Evolutionary conservation across 1,284 basidiomycete species (phyloP).

Genomic region (Ceratobasidium sp.): DNA sequence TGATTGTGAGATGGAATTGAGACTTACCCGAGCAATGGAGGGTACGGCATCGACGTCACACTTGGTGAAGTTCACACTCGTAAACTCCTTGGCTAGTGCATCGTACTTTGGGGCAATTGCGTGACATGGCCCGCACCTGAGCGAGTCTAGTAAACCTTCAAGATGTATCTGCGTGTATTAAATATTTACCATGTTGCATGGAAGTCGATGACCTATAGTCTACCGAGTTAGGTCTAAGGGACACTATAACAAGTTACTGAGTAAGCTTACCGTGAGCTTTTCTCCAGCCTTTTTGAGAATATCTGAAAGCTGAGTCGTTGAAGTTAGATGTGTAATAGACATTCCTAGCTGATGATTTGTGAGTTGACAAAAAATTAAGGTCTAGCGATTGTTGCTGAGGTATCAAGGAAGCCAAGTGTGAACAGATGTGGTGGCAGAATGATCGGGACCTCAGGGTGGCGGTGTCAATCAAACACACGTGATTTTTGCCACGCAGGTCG

Average conservation of each 20-base stretch:
- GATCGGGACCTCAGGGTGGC: conserved; percentile 10
- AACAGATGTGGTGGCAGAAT: conserved; percentile 7
- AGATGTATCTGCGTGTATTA: neutral
- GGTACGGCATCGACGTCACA: conserved; percentile 79
- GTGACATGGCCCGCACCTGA: conserved; percentile 85
- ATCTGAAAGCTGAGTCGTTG: conserved; percentile 70
- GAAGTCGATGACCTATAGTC: conserved; percentile 82
- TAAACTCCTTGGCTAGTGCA: conserved; percentile 73
- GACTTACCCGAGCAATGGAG: conserved; percentile 33
- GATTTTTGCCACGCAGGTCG: neutral
- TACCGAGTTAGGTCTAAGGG: neutral
- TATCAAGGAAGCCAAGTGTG: neutral
- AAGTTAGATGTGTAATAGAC: conserved; percentile 67
- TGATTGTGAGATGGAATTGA: neutral
- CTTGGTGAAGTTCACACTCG: conserved; percentile 80
- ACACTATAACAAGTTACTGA: neutral
- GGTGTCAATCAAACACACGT: conserved; percentile 9
- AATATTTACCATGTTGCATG: conserved; percentile 76
- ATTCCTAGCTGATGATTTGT: neutral
- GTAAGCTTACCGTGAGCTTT: conserved; percentile 72
- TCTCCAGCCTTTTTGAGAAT: conserved; percentile 71
- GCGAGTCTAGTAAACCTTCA: neutral
- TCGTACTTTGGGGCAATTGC: conserved; percentile 80
- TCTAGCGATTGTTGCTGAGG: neutral
- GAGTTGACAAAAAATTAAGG: neutral